phyloP scores from a whole-genome alignment of 2,329 filamentous ascomycete genomes.

The Colletotrichum ledebouriae region DNA sequence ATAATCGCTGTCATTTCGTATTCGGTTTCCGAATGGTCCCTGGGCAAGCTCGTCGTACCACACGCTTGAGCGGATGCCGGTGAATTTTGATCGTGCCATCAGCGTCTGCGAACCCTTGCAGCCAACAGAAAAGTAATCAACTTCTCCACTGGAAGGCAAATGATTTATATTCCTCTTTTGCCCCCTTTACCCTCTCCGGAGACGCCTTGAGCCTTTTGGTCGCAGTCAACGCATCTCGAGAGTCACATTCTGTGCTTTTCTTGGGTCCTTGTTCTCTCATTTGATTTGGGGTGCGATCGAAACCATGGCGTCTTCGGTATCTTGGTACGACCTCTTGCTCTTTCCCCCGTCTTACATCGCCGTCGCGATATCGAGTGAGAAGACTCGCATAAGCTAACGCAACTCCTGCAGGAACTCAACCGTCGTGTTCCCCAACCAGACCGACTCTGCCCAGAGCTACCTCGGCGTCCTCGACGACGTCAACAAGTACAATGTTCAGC shows the following conservation, averaged over 20 bases:
- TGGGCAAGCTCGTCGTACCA: conserved; percentile 34
- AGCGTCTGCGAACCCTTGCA: conserved; percentile 35
- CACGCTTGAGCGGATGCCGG: conserved; percentile 33
- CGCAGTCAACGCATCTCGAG: conserved; percentile 1
- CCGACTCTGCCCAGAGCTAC: conserved; percentile 64
- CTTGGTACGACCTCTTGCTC: conserved; percentile 18
- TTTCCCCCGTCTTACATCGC: background rate
- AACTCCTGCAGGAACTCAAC: conserved; percentile 63
- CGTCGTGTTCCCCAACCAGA: conserved; percentile 56
- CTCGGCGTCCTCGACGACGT: conserved; percentile 73
- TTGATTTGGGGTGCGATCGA: background rate
- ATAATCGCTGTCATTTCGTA: conserved; percentile 17
- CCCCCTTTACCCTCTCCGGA: background rate
- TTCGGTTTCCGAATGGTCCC: conserved; percentile 19
- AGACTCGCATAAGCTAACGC: conserved; percentile 26
- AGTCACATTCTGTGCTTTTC: background rate
- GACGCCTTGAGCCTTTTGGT: background rate
- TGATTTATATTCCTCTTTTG: conserved; percentile 17
- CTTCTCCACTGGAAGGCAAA: conserved; percentile 4
- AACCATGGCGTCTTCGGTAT: conserved; percentile 27
- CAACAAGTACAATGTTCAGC: conserved; percentile 81
- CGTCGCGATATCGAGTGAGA: too few species aligned
- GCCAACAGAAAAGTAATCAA: background rate
- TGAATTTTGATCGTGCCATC: conserved; percentile 38
- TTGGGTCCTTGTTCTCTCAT: background rate